Percentiles rank a stretch among this genome's conserved stretches.
Conservation (phyloP, 163 green algal species). For the Scenedesmus sp. region DNA sequence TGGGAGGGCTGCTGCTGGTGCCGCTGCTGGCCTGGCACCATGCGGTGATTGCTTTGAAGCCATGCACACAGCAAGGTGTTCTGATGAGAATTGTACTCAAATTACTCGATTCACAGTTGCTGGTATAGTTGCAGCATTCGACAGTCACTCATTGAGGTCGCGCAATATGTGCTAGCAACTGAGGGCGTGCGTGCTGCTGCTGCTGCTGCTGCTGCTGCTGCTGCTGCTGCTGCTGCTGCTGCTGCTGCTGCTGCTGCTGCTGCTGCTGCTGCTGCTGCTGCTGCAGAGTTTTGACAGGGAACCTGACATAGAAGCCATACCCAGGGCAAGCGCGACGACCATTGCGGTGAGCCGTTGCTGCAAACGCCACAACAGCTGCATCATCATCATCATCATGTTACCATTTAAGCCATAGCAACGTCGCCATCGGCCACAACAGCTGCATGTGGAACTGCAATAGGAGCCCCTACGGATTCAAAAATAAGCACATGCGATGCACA, state of each 20-base stretch:
- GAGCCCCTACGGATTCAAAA: too few species aligned
- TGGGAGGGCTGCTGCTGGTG: conserved; percentile 9
- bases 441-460: too few species aligned
- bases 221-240: not conserved
- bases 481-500: too few species aligned
- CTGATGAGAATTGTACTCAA: too few species aligned
- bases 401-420: too few species aligned
- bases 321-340: conserved; percentile 56
- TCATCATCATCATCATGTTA: not conserved
- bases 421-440: too few species aligned
- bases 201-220: not conserved
- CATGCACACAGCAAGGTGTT: not conserved
- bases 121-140: too few species aligned
- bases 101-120: not conserved
- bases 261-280: not conserved
- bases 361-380: not conserved
- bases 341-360: conserved; percentile 50
- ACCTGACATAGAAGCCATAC: conserved; percentile 72
- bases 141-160: too few species aligned
- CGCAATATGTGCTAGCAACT: not conserved
- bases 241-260: not conserved
- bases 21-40: not conserved
- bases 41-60: not conserved
- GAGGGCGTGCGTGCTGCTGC: not conserved
- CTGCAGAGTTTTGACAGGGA: conserved; percentile 69